Percentiles rank a stretch among this genome's conserved stretches.
Conservation (phyloP, 2,329 filamentous ascomycete genomes). For the Pyricularia sp. region DNA sequence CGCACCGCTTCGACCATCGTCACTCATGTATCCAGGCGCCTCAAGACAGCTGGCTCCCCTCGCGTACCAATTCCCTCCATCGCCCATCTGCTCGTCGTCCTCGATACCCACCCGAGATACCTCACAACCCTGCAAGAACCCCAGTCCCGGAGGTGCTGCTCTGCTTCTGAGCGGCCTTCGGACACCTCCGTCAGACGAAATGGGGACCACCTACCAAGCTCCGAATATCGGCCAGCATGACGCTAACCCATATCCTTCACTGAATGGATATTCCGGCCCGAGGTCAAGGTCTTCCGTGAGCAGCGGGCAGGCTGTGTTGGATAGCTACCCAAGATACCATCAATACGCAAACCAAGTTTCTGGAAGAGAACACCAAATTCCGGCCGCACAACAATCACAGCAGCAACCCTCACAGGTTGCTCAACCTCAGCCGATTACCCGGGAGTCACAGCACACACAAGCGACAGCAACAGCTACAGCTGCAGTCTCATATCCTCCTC, state of each 20-base stretch:
- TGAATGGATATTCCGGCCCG: conserved; percentile 6
- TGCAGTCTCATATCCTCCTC: conserved; percentile 10
- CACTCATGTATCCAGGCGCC: conserved; percentile 3
- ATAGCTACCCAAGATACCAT: conserved; percentile 6
- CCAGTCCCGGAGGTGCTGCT: not conserved
- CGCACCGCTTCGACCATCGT: not conserved
- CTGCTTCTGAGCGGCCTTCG: conserved; percentile 12
- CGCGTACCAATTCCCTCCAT: conserved; percentile 3
- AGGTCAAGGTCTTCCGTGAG: conserved; percentile 12
- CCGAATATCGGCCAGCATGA: conserved; percentile 19
- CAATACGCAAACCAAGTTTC: conserved; percentile 4
- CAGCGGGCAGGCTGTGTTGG: conserved; percentile 10
- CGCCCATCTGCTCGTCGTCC: not conserved
- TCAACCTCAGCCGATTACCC: conserved; percentile 6
- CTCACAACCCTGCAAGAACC: not conserved
- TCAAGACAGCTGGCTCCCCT: conserved; percentile 3
- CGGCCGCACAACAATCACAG: conserved; percentile 1
- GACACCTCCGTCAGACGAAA: conserved; percentile 20
- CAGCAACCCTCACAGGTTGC: not conserved
- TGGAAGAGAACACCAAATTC: conserved; percentile 7
- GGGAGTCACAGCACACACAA: not conserved
- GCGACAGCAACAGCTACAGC: conserved; percentile 10
- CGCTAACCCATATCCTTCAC: conserved; percentile 10
- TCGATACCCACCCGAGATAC: conserved; percentile 1
- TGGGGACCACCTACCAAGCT: conserved; percentile 22